Evolutionary conservation across 345 rosid genomes (phyloP).

Genomic region (Euclidium syriacum): DNA sequence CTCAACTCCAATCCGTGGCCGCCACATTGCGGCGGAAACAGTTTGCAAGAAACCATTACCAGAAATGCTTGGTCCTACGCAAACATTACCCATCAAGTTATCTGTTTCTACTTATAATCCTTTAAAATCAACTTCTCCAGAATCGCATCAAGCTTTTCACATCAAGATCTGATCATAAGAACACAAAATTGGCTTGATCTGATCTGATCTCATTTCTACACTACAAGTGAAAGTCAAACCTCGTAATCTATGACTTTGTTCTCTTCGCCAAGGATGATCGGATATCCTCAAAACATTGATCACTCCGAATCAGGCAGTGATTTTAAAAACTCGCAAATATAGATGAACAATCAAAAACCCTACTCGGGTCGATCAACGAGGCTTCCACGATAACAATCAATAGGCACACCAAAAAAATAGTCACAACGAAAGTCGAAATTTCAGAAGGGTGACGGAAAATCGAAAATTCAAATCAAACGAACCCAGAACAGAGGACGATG

Average conservation of each 20-base stretch:
- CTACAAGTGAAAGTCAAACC: constrained; percentile 20
- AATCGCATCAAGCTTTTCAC: constrained; percentile 23
- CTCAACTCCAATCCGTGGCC: constrained; percentile 51
- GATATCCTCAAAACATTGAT: not conserved
- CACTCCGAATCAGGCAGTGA: constrained; percentile 9
- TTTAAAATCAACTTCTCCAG: constrained; percentile 15
- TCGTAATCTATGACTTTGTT: not conserved
- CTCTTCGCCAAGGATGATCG: constrained; percentile 6
- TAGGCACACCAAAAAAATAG: not conserved
- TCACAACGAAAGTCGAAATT: not conserved
- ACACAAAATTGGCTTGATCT: not conserved
- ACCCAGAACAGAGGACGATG: constrained; percentile 15
- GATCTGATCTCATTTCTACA: constrained; percentile 28
- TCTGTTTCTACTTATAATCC: constrained; percentile 7
- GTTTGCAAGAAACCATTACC: constrained; percentile 68
- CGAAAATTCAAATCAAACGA: constrained; percentile 10
- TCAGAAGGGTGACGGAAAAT: not conserved
- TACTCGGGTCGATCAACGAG: constrained; percentile 2
- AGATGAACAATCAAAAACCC: constrained; percentile 5
- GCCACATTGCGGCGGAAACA: constrained; percentile 75
- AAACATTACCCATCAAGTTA: constrained; percentile 67
- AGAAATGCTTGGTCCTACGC: constrained; percentile 71
- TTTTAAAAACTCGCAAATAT: not conserved
- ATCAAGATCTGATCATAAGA: constrained; percentile 37
- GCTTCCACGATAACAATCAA: constrained; percentile 3